Percentiles rank a stretch among this genome's conserved stretches.
Evolutionary conservation across 768 basidiomycete genomes (phyloP).

Genomic region (Mycena venus): DNA sequence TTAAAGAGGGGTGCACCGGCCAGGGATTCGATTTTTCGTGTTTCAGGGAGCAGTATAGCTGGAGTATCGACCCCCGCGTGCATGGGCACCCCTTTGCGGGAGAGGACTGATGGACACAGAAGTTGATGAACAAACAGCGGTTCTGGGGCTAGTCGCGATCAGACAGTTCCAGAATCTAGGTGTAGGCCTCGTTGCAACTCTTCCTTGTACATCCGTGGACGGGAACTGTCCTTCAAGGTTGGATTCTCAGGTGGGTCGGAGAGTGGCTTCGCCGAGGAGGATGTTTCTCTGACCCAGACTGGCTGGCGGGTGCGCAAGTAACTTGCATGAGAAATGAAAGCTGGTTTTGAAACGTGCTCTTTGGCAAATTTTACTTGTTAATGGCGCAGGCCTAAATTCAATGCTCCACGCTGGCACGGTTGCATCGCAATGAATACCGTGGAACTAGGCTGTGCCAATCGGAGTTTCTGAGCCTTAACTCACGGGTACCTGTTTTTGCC

Average conservation of each 20-base stretch:
- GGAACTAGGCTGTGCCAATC: too few relatives aligned
- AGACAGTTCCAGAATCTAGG: not conserved
- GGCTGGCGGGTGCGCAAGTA: too few relatives aligned
- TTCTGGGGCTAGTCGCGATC: not conserved
- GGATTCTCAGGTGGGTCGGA: conserved; percentile 1
- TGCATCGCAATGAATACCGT: not conserved
- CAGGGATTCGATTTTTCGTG: not conserved
- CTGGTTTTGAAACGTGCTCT: too few relatives aligned
- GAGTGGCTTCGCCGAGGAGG: not conserved
- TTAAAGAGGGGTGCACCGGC: not conserved
- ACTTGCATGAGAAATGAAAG: too few relatives aligned
- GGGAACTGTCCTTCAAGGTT: not conserved
- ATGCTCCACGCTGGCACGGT: not conserved
- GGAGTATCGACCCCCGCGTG: not conserved
- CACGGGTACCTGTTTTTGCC: not conserved
- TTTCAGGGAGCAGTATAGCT: not conserved
- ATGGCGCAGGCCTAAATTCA: not conserved
- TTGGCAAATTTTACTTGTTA: too few relatives aligned
- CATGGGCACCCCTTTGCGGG: not conserved
- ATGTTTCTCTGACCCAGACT: too few relatives aligned
- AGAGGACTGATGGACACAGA: not conserved
- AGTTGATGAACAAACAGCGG: not conserved
- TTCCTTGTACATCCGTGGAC: too few relatives aligned
- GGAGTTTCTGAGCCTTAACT: too few relatives aligned
- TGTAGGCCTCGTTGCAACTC: not conserved